Conservation (phyloP, 495 filamentous ascomycete genomes). For the Pyrenula aspistea region DNA sequence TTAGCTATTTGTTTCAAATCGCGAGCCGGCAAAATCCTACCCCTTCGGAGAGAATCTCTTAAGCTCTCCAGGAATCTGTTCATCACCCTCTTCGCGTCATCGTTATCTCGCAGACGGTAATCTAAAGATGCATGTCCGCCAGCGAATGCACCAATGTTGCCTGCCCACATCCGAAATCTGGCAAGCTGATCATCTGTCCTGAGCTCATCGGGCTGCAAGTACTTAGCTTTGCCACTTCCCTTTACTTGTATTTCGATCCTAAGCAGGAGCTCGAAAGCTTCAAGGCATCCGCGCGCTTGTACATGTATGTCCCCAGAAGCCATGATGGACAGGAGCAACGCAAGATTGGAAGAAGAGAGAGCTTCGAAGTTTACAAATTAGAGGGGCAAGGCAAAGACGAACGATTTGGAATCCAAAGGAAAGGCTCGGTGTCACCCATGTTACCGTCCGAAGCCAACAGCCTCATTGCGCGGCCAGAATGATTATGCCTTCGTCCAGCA, state of each 20-base stretch:
- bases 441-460: neutral
- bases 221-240: neutral
- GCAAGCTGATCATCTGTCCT: constrained; percentile 9
- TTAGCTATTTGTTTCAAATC: neutral
- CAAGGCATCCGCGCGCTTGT: constrained; percentile 1
- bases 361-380: neutral
- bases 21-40: neutral
- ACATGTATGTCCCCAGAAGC: neutral
- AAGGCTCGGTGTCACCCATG: neutral
- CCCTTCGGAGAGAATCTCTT: neutral
- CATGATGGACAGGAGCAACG: neutral
- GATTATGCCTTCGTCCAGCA: neutral
- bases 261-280: constrained; percentile 1
- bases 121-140: constrained; percentile 9
- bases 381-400: neutral
- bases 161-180: constrained; percentile 10
- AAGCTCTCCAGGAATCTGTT: constrained; percentile 2
- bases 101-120: constrained; percentile 7
- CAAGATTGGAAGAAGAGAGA: neutral
- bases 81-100: constrained; percentile 1
- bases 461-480: neutral
- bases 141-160: constrained; percentile 10
- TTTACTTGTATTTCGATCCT: neutral
- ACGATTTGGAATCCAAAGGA: neutral
- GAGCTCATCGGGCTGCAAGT: constrained; percentile 2